phyloP scores from a whole-genome alignment of 2,329 filamentous ascomycete species.

The Chrysosporium keratinophilum region DNA sequence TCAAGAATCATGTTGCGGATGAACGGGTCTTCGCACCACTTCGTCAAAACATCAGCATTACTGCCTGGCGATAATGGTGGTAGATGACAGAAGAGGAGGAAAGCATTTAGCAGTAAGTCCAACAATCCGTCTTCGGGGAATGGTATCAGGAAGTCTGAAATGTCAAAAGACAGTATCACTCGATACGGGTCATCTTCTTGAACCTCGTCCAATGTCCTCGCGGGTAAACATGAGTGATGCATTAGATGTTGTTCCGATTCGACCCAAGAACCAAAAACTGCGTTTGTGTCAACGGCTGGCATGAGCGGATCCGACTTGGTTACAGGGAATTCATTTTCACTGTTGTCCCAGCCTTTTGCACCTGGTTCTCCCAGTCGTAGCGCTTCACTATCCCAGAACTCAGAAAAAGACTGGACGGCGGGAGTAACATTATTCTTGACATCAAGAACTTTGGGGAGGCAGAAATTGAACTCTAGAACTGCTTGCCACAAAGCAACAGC shows the following conservation, averaged over 20 bases:
- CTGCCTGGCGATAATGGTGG: slow-evolving; percentile 41
- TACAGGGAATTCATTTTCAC: slow-evolving; percentile 25
- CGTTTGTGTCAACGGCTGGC: slow-evolving; percentile 18
- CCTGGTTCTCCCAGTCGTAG: slow-evolving; percentile 64
- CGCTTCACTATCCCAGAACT: slow-evolving; percentile 82
- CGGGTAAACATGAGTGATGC: slow-evolving; percentile 49
- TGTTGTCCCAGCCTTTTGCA: slow-evolving; percentile 57
- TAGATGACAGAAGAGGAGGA: slow-evolving; percentile 57
- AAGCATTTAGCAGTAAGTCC: slow-evolving; percentile 54
- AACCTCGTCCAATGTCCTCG: slow-evolving; percentile 62
- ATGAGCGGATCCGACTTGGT: slow-evolving; percentile 23
- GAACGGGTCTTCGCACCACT: slow-evolving; percentile 47
- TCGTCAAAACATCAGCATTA: slow-evolving; percentile 22
- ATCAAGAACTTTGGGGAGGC: slow-evolving; percentile 39
- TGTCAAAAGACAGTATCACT: slow-evolving; percentile 68
- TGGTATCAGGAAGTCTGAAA: slow-evolving; percentile 50
- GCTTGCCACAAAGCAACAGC: slow-evolving; percentile 76
- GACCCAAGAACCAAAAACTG: slow-evolving; percentile 38
- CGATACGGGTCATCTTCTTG: slow-evolving; percentile 73
- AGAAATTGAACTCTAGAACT: slow-evolving; percentile 60
- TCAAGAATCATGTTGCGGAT: slow-evolving; percentile 35
- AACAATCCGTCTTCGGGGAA: slow-evolving; percentile 26
- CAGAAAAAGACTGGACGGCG: slow-evolving; percentile 43
- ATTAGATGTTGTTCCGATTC: slow-evolving; percentile 45
- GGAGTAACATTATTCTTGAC: slow-evolving; percentile 11